Evolutionary conservation across 306 rosid species (phyloP), one percentile per base, ranked within the genome.

Genomic region (Crataegus laevigata): DNA sequence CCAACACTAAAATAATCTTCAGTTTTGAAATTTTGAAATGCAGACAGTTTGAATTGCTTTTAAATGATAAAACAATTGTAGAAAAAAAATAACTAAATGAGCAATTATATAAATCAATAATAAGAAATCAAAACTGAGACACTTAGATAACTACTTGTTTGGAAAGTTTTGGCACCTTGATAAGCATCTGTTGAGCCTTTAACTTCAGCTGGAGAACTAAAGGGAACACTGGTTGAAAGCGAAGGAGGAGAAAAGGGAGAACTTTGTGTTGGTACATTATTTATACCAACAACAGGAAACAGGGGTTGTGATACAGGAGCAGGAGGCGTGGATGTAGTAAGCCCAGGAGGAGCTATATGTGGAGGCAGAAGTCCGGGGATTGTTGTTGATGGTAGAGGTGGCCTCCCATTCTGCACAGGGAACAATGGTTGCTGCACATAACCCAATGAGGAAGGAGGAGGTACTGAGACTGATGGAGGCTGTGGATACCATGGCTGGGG

Each of bases 401-500:
- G 92, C 78, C 92, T 84, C 74, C 77, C 80, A 75, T 84, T 91
- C 88, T 96, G 99, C 85, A 96, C 96, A 42, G 99, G 99, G 87
- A 96, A 96, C 81, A 96, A 85, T 68, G 99, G 99, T 81, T 90
- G 99, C 29, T 86, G 98, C 57, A 85, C 72, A 80, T 92, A 84
- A 52, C 87, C 87, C 84, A 87, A 77, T 79, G 88, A 85, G 51
- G 82, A 87, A 84, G 97, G 79, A 69, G 90, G 91, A 63, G 98
- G 92, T 72, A 89, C 69, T 67, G 99, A 89, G 79, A 78, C 91
- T 38, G 86, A 79, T 19, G 96, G 88, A 85, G 85, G 87, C 59
- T 83, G 98, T 5, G 96, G 88, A 79, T 78, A 91, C 98, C 98
- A 96, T 32, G 90, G 89, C 81, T 92, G 98, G 71, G 96, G 93